Conservation (phyloP, 208 protist genomes). For the Crithidia acanthocephali region DNA sequence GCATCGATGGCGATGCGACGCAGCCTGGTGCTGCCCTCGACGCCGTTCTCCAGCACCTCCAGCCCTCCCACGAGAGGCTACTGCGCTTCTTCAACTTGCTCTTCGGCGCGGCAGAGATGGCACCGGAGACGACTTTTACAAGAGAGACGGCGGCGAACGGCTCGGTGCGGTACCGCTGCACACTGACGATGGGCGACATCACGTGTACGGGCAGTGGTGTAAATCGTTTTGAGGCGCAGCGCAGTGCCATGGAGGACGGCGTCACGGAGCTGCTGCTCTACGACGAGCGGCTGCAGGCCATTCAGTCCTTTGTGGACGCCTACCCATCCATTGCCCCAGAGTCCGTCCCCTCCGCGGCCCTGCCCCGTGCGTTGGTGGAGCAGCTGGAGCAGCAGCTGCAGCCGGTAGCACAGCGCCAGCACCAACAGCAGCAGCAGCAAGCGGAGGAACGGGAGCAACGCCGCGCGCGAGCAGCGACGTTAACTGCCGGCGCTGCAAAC, state of each 20-base stretch:
- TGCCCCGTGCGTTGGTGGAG: constrained; percentile 33
- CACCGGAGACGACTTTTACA: constrained; percentile 37
- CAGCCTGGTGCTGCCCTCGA: constrained; percentile 31
- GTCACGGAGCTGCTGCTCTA: constrained; percentile 67
- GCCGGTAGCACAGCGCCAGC: constrained; percentile 20
- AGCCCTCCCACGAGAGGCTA: constrained; percentile 46
- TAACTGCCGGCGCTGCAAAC: neutral
- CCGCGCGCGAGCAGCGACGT: neutral
- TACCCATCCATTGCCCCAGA: constrained; percentile 52
- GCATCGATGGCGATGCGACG: neutral
- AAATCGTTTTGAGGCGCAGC: constrained; percentile 81
- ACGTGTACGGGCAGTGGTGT: constrained; percentile 58
- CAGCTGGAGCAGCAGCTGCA: constrained; percentile 21
- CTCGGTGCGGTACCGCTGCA: constrained; percentile 41
- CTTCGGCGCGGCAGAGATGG: constrained; percentile 26
- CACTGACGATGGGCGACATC: constrained; percentile 47
- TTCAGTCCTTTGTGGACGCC: constrained; percentile 57
- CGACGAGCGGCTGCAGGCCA: constrained; percentile 59
- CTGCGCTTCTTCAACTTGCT: constrained; percentile 52
- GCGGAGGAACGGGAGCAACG: too few relatives aligned
- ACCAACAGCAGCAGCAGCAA: too few relatives aligned
- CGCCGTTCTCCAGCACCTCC: constrained; percentile 44
- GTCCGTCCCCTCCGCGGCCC: constrained; percentile 43
- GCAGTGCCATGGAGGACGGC: constrained; percentile 49
- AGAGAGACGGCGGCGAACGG: constrained; percentile 14